Evolutionary conservation across 2,329 filamentous ascomycete species (phyloP), one percentile per base, ranked within the genome.

Genomic region (Neodidymelliopsis sp.): DNA sequence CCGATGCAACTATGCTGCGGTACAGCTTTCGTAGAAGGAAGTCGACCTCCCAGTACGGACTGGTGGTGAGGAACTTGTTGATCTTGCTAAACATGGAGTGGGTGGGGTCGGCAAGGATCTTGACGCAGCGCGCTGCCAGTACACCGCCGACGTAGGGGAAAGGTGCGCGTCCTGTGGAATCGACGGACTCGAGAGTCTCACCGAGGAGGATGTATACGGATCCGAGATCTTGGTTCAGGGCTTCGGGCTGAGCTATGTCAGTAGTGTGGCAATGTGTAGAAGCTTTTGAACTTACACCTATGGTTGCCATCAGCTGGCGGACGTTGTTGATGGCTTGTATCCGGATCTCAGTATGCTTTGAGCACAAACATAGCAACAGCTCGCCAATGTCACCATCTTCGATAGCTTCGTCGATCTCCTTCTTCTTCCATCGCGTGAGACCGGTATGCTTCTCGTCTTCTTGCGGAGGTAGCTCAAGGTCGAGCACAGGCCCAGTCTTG

Each of bases 51-150:
- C 93, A 97, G 18, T 80, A 73, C 0, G 93, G 92, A 0, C 85
- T 83, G 40, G 85, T 85, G 16, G 90, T 90, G 25, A 97, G 82
- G 70, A 92, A 97, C 5, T 81, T 79, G 75, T 96, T 96, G 73
- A 94, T 77, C 69, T 96, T 96, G 49, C 85, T 84, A 69, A 96
- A 97, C 27, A 97, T 82, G 52, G 84, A 84, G 66, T 96, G 90
- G 12, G 91, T 80, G 0, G 93, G 93, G 53, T 90, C 86, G 16
- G 80, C 82, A 34, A 96, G 75, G 12, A 96, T 84, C 1, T 81
- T 76, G 6, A 96, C 78, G 1, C 86, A 84, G 56, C 85, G 84
- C 35, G 82, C 80, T 6, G 90, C 87, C 62, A 96, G 94, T 9
- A 88, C 83, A n/a, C 86, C 82, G 5, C 90, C 84, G 10, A 90